Percentiles rank a stretch among this genome's conserved stretches.
Evolutionary conservation across 2,329 filamentous ascomycete species (phyloP).

Genomic region (Aphanocladium album): DNA sequence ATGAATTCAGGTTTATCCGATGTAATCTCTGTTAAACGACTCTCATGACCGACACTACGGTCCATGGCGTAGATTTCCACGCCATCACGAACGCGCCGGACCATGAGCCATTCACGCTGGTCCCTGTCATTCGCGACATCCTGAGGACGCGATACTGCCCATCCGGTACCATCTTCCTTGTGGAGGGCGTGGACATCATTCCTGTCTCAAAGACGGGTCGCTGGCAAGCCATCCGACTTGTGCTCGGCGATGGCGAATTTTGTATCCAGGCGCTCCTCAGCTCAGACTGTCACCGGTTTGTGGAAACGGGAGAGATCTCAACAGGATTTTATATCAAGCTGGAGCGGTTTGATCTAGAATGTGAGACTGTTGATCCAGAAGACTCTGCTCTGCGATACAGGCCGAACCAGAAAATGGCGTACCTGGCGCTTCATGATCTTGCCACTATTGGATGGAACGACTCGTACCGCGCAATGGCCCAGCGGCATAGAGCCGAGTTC

Average conservation of each 20-base stretch:
- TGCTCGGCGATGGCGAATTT: conserved; percentile 49
- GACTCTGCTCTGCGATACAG: conserved; percentile 8
- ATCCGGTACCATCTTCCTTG: conserved; percentile 44
- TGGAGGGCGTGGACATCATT: conserved; percentile 39
- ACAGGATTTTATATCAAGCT: conserved; percentile 46
- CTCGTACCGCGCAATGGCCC: conserved; percentile 26
- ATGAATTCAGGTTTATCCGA: background rate
- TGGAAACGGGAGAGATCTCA: conserved; percentile 39
- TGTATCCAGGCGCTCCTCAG: conserved; percentile 50
- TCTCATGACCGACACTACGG: conserved; percentile 18
- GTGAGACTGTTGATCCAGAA: conserved; percentile 16
- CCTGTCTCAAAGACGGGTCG: conserved; percentile 29
- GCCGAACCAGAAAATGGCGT: conserved; percentile 30
- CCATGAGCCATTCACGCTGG: conserved; percentile 23
- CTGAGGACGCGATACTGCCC: conserved; percentile 43
- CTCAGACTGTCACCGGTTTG: conserved; percentile 42
- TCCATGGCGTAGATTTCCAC: conserved; percentile 21
- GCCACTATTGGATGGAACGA: conserved; percentile 45
- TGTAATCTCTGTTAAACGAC: background rate
- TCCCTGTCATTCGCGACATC: conserved; percentile 43
- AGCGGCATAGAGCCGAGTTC: conserved; percentile 11
- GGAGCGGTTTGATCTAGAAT: conserved; percentile 35
- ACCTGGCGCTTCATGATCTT: conserved; percentile 41
- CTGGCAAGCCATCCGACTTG: conserved; percentile 42
- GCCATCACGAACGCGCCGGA: conserved; percentile 22